Percentiles rank a stretch among this genome's conserved stretches.
Conservation (phyloP, 2,329 filamentous ascomycete species). For the Pseudogymnoascus sp. region DNA sequence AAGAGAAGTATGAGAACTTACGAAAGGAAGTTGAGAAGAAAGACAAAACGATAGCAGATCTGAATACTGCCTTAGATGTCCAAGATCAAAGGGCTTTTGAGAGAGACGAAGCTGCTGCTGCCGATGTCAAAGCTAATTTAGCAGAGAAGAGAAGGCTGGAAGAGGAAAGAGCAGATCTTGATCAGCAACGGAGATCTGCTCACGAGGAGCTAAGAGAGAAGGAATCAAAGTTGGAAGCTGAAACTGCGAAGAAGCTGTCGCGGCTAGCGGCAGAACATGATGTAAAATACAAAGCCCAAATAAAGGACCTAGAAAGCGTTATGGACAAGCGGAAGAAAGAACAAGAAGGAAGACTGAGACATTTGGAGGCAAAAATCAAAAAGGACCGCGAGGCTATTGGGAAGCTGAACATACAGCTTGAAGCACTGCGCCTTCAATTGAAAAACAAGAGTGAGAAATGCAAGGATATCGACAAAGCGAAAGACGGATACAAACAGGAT, state of each 20-base stretch:
- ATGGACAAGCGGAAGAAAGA: slow-evolving; percentile 11
- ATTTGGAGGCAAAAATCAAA: slow-evolving; percentile 10
- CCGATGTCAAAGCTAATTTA: background rate
- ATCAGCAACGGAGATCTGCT: background rate
- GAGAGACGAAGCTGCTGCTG: background rate
- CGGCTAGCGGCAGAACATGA: background rate
- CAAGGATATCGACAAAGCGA: slow-evolving; percentile 11
- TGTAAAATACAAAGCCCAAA: background rate
- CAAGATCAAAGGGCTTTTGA: background rate
- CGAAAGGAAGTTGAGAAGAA: background rate
- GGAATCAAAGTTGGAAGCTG: background rate
- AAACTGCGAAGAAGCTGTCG: background rate
- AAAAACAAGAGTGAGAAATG: no score
- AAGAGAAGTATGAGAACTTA: background rate
- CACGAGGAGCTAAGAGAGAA: background rate
- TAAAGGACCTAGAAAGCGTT: slow-evolving; percentile 11
- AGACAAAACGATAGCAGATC: background rate
- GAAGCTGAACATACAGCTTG: slow-evolving; percentile 9
- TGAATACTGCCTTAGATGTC: background rate
- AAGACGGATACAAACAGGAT: slow-evolving; percentile 11
- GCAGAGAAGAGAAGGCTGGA: background rate
- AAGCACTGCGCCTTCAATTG: no score
- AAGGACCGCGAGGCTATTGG: background rate
- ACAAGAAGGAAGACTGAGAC: slow-evolving; percentile 5
- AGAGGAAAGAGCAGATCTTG: background rate